Conservation (phyloP, 208 protist species). For the Wallacemonas sp. region DNA sequence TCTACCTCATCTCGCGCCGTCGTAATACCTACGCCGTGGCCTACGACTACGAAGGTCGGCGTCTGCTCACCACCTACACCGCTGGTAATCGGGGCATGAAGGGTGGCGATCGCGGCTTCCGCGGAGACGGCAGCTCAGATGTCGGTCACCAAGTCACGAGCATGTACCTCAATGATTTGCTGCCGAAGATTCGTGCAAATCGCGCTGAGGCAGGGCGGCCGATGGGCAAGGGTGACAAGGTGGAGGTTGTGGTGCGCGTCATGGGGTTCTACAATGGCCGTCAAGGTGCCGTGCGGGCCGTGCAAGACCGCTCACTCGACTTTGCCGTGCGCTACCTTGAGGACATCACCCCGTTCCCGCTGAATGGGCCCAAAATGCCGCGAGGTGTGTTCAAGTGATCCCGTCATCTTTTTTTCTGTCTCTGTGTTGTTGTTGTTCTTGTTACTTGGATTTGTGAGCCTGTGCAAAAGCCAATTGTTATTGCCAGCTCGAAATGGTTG, state of each 20-base stretch:
- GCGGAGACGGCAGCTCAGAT: slow-evolving; percentile 78
- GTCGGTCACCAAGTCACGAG: slow-evolving; percentile 89
- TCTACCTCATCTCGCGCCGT: slow-evolving; percentile 83
- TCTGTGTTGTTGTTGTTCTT: too few species aligned
- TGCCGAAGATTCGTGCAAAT: slow-evolving; percentile 72
- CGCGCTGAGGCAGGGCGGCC: slow-evolving; percentile 54
- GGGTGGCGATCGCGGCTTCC: slow-evolving; percentile 83
- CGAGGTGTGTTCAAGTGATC: slow-evolving; percentile 69
- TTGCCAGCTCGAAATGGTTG: too few species aligned
- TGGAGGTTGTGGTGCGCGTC: slow-evolving; percentile 88
- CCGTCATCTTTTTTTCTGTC: background rate
- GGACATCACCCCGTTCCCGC: slow-evolving; percentile 90
- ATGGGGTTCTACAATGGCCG: slow-evolving; percentile 92
- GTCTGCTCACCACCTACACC: slow-evolving; percentile 79
- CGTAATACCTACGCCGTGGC: slow-evolving; percentile 90
- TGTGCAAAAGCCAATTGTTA: too few species aligned
- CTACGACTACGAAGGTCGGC: slow-evolving; percentile 83
- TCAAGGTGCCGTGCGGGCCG: slow-evolving; percentile 84
- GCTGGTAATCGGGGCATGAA: slow-evolving; percentile 88
- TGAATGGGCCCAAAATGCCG: slow-evolving; percentile 90
- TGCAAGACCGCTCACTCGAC: slow-evolving; percentile 77
- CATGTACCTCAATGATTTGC: slow-evolving; percentile 85
- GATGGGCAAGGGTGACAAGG: slow-evolving; percentile 66
- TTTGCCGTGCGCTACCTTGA: slow-evolving; percentile 85
- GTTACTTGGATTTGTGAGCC: too few species aligned